These are phyloP conservation scores for Isatis tinctoria DNA, from an alignment of 345 rosid species.

Conservation along the genomic window DNA sequence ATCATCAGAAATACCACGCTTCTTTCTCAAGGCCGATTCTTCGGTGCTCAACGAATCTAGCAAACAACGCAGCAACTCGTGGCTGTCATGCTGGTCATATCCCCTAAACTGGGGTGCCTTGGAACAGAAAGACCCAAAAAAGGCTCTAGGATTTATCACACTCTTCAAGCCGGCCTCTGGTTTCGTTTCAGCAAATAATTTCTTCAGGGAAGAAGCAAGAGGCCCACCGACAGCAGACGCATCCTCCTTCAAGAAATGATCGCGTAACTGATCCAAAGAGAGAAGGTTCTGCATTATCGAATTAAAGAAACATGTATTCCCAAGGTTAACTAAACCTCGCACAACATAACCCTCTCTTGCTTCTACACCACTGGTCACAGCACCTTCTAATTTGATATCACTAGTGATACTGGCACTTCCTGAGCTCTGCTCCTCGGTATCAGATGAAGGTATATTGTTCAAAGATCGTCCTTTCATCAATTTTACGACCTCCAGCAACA, in stretches of 20 bases:
- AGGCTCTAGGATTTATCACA: conserved; percentile 65
- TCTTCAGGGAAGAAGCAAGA: conserved; percentile 62
- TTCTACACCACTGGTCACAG: conserved; percentile 34
- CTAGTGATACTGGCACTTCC: conserved; percentile 55
- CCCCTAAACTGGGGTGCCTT: conserved; percentile 95
- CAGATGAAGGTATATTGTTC: conserved; percentile 34
- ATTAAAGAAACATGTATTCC: conserved; percentile 96
- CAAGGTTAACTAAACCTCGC: conserved; percentile 89
- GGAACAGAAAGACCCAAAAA: conserved; percentile 62
- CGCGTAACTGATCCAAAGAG: conserved; percentile 53
- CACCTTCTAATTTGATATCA: conserved; percentile 40
- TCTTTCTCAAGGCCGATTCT: conserved; percentile 56
- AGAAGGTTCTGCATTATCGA: conserved; percentile 92
- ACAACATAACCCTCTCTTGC: conserved; percentile 51
- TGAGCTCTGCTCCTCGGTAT: conserved; percentile 57
- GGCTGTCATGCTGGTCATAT: conserved; percentile 95
- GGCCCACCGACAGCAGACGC: conserved; percentile 41
- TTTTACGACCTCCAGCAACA: conserved; percentile 49
- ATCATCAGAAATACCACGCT: conserved; percentile 33
- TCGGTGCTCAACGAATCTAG: conserved; percentile 82
- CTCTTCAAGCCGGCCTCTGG: conserved; percentile 51
- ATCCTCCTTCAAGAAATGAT: conserved; percentile 53
- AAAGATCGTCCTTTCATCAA: conserved; percentile 50
- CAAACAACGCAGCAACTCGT: conserved; percentile 82
- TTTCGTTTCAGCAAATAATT: conserved; percentile 64